These are phyloP conservation scores for Rhodamnia argentea DNA, from an alignment of 345 rosid genomes.

Conservation along the genomic window DNA sequence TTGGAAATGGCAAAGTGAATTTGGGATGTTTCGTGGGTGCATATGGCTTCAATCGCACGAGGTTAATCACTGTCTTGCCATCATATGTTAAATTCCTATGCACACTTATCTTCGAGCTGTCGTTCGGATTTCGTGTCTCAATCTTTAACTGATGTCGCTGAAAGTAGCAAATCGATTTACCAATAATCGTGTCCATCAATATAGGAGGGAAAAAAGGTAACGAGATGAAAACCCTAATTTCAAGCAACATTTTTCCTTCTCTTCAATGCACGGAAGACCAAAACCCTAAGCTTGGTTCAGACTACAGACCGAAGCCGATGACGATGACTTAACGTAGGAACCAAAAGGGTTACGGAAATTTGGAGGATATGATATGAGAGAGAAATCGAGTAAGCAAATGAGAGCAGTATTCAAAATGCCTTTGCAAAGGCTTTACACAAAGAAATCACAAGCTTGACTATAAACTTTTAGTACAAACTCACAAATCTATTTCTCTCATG, in stretches of 20 bases:
- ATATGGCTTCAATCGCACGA: neutral
- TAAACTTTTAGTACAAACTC: no score
- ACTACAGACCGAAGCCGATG: no score
- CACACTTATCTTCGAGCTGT: neutral
- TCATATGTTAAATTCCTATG: neutral
- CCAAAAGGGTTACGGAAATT: no score
- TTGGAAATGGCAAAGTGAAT: neutral
- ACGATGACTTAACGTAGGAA: no score
- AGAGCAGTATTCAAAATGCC: no score
- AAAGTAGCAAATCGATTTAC: neutral
- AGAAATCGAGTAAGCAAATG: no score
- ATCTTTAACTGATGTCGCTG: neutral
- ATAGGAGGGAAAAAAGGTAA: neutral
- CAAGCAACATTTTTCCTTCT: neutral
- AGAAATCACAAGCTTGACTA: no score
- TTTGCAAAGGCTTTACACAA: no score
- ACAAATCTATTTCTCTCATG: no score
- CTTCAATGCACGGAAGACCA: neutral
- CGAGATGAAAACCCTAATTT: neutral
- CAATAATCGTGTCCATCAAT: neutral
- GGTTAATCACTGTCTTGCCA: neutral
- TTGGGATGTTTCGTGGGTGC: neutral
- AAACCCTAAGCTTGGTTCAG: neutral
- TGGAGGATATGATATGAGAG: no score
- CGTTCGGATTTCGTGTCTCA: neutral